A percentile compares a stretch with the other conserved stretches of the same genome.
Conservation (phyloP, 805 yeast genomes). For the Isabelozyma gotoi region DNA sequence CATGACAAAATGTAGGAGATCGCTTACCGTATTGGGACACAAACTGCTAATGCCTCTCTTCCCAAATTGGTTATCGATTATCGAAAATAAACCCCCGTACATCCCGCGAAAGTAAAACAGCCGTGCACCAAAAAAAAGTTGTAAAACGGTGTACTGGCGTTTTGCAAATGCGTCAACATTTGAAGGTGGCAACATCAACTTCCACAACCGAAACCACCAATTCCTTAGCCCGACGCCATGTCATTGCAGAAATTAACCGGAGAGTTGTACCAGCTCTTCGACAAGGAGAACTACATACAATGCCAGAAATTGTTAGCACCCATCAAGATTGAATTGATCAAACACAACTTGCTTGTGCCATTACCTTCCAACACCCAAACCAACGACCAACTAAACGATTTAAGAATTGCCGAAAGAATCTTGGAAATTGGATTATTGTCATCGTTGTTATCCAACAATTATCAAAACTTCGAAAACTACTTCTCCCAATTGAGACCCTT, state of each 20-base stretch:
- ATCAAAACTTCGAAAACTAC: constrained; percentile 67
- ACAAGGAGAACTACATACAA: constrained; percentile 55
- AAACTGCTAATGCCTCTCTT: no score
- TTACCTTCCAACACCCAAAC: constrained; percentile 29
- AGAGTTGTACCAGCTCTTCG: constrained; percentile 65
- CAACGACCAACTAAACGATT: constrained; percentile 55
- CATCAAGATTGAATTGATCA: constrained; percentile 76
- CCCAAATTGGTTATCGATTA: no score
- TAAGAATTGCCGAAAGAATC: constrained; percentile 75
- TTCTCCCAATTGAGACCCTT: constrained; percentile 76
- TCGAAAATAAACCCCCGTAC: neutral
- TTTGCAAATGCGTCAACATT: no score
- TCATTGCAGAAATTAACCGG: constrained; percentile 70
- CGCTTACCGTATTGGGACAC: neutral
- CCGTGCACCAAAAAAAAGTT: neutral
- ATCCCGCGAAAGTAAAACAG: neutral
- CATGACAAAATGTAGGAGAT: neutral
- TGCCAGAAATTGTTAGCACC: constrained; percentile 66
- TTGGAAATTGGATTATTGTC: constrained; percentile 87
- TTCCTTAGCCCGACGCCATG: no score
- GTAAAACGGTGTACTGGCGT: no score
- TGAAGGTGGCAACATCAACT: neutral
- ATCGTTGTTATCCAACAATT: constrained; percentile 62
- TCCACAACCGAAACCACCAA: no score
- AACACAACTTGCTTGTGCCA: constrained; percentile 77